phyloP scores from a whole-genome alignment of 768 basidiomycete species.

The Collybiopsis luxurians region DNA sequence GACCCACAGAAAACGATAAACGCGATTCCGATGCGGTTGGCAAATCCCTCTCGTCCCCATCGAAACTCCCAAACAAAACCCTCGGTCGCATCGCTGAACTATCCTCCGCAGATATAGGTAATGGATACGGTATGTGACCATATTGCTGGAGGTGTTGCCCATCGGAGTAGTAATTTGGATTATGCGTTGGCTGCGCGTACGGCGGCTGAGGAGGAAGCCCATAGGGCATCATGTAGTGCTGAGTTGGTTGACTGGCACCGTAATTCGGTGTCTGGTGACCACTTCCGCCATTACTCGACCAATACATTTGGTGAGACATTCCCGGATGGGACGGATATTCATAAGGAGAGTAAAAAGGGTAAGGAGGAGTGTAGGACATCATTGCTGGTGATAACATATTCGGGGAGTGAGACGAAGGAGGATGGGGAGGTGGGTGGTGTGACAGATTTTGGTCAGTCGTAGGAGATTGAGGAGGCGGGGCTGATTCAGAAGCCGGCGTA shows the following conservation, averaged over 20 bases:
- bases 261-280: conserved; percentile 1
- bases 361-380: background rate
- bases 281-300: background rate
- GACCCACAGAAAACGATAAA: background rate
- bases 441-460: background rate
- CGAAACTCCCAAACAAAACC: conserved; percentile 2
- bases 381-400: background rate
- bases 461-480: background rate
- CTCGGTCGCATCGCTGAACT: background rate
- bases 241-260: background rate
- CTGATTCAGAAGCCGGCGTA: background rate
- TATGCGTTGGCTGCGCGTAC: background rate
- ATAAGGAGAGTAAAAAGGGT: background rate
- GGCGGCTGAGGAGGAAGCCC: background rate
- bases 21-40: background rate
- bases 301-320: background rate
- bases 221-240: background rate
- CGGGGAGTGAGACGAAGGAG: background rate
- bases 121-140: background rate
- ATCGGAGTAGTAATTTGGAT: background rate
- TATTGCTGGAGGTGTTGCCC: background rate
- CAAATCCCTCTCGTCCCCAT: background rate
- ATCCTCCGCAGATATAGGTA: background rate
- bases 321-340: background rate
- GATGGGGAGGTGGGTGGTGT: background rate